Conservation (phyloP, 192 early-diverging fungal species). For the Phycomyces blakesleeanus region DNA sequence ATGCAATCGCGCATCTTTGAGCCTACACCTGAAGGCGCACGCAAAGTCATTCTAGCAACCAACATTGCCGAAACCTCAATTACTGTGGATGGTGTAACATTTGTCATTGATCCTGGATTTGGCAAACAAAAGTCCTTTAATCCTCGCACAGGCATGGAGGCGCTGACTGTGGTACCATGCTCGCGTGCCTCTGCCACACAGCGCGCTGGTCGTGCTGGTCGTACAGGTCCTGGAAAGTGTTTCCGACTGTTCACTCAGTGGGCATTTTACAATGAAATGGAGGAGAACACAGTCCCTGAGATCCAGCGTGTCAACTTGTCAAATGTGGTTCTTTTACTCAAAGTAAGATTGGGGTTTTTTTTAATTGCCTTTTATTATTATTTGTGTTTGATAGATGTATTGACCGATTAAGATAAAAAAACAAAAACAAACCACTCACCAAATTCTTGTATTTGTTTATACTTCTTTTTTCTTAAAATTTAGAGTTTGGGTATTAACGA, state of each 20-base stretch:
- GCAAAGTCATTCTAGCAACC: constrained; percentile 95
- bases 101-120: constrained; percentile 98
- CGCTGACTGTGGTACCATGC: constrained; percentile 91
- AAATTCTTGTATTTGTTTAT: constrained; percentile 1
- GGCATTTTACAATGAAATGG: constrained; percentile 91
- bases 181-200: constrained; percentile 93
- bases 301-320: constrained; percentile 95
- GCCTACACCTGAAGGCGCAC: constrained; percentile 86
- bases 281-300: constrained; percentile 92
- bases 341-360: too few species aligned
- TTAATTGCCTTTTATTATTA: too few species aligned
- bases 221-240: constrained; percentile 95
- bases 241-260: constrained; percentile 93
- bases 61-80: constrained; percentile 99
- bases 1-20: constrained; percentile 97
- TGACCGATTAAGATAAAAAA: too few species aligned
- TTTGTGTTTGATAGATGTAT: too few species aligned
- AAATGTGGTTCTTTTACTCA: constrained; percentile 86
- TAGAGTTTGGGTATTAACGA: constrained; percentile 94
- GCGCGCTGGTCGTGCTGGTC: constrained; percentile 91
- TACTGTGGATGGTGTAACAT: constrained; percentile 94
- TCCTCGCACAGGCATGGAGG: constrained; percentile 94
- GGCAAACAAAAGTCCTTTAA: constrained; percentile 96
- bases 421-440: too few species aligned
- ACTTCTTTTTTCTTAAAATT: too few species aligned